Base-by-base conservation (phyloP, 768 basidiomycete species). In the Trametes punicea region DNA sequence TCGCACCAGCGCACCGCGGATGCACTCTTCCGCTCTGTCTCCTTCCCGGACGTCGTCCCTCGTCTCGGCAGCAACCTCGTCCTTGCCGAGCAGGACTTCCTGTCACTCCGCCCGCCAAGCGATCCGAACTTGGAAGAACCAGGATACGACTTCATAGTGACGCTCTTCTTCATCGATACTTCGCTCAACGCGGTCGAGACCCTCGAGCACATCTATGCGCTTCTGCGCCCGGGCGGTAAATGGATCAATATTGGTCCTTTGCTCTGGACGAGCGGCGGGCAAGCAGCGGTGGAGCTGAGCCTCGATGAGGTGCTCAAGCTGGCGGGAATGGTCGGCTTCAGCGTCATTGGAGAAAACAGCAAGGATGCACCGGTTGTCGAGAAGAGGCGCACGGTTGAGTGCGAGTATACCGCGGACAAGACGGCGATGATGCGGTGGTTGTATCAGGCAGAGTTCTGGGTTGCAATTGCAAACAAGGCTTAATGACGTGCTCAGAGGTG, bases 201-300 rank as follows among this genome's bases (percentile, higher is more conserved):
- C 13, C 72, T 88, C 53, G 74, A 77, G 51, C 81, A 84, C 26
- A 85, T 89, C 34, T 74, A 80, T 63, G 36, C 57, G 11, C 74
- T 86, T 20, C 75, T 89, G 15, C 74, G 74, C 30, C 82, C 84
- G 0, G 83, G 84, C 4, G 87, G 86, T 2, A 73, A 68, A 8
- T 89, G 86, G 87, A 79, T 88, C 65, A 89, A 89, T 65, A 72
- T 86, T 4, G 87, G 86, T 1, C 87, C 85, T 7, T 70, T 88
- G 18, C 72, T 88, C 3, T 86, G 83, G 83, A 79, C 81, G 1
- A 74, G 75, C 2, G 81, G 82, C 8, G 81, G 71, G 0, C 74
- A 79, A 60, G 75, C 82, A 7, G 76, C 77, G 56, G 64, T 85
- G 23, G 83, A 84, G 65, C 69, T 85, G 42, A 83, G 80, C 52